A percentile compares a stretch with the other conserved stretches of the same genome.
These are phyloP conservation scores for Xylariales sp. DNA, from an alignment of 2,329 filamentous ascomycete genomes.

Conservation along the genomic window DNA sequence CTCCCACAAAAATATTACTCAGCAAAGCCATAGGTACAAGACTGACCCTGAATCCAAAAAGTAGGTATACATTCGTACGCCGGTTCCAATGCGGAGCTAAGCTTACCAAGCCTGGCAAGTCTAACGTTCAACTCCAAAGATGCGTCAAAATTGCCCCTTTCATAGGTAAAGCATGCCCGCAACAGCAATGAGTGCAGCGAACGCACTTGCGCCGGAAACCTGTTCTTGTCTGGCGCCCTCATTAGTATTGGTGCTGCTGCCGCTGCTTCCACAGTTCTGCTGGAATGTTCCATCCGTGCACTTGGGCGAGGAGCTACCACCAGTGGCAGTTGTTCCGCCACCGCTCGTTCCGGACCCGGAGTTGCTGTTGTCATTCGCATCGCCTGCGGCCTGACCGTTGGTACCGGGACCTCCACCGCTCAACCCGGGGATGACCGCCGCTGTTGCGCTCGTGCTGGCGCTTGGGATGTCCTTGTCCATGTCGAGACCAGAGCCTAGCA, in stretches of 20 bases:
- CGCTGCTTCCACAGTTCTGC: slow-evolving; percentile 20
- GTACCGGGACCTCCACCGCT: slow-evolving; percentile 27
- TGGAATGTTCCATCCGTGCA: slow-evolving; percentile 23
- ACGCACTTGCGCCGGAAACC: slow-evolving; percentile 24
- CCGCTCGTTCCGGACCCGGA: slow-evolving; percentile 11
- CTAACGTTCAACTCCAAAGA: too few species aligned
- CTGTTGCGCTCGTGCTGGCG: slow-evolving; percentile 20
- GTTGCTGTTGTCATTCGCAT: slow-evolving; percentile 10
- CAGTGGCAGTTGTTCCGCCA: slow-evolving; percentile 12
- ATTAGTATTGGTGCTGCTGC: slow-evolving; percentile 16
- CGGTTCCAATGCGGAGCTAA: too few species aligned
- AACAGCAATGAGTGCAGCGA: slow-evolving; percentile 26
- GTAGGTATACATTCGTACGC: too few species aligned
- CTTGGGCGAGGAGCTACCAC: slow-evolving; percentile 10
- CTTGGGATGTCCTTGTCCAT: slow-evolving; percentile 44
- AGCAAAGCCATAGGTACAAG: too few species aligned
- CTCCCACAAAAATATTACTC: too few species aligned
- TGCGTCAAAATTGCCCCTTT: too few species aligned
- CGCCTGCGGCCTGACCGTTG: slow-evolving; percentile 25
- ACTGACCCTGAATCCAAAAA: too few species aligned
- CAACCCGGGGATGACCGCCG: slow-evolving; percentile 24
- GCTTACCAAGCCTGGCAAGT: too few species aligned
- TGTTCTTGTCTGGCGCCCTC: slow-evolving; percentile 22
- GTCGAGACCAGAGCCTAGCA: slow-evolving; percentile 76
- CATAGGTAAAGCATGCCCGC: slow-evolving; percentile 26